Percentiles rank a stretch among this genome's conserved stretches.
Conservation (phyloP, 2,329 filamentous ascomycete species). For the Fusarium acutatum region DNA sequence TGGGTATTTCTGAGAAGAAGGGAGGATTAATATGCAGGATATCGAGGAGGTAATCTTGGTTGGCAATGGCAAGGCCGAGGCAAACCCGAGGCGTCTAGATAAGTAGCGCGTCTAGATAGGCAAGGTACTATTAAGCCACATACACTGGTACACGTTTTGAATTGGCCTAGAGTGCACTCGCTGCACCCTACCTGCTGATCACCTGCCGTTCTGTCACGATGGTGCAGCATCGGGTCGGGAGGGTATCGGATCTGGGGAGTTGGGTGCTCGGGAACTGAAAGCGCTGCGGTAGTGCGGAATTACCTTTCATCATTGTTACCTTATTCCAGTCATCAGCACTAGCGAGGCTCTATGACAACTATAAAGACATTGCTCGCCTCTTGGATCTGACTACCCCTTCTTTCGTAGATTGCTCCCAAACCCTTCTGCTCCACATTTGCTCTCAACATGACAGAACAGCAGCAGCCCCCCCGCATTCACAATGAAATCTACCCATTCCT, state of each 20-base stretch:
- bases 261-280: neutral
- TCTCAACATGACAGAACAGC: neutral
- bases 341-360: accelerated
- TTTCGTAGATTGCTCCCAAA: no score
- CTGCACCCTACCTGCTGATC: accelerated
- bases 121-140: neutral
- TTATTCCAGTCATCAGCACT: neutral
- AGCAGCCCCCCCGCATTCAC: neutral
- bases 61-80: neutral
- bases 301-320: no score
- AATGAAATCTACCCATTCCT: neutral
- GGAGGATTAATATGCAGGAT: neutral
- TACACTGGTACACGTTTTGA: accelerated
- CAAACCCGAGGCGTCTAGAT: neutral
- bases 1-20: neutral
- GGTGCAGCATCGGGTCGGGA: no score
- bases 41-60: neutral
- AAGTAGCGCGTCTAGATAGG: neutral
- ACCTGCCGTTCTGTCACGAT: neutral
- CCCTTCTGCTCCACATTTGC: neutral
- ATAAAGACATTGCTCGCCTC: neutral
- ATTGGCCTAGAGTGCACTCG: no score
- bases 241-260: neutral
- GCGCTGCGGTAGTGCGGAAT: neutral
- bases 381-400: neutral